Evolutionary conservation across 2,329 filamentous ascomycete genomes (phyloP).

Genomic region (Pseudogymnoascus sp.): DNA sequence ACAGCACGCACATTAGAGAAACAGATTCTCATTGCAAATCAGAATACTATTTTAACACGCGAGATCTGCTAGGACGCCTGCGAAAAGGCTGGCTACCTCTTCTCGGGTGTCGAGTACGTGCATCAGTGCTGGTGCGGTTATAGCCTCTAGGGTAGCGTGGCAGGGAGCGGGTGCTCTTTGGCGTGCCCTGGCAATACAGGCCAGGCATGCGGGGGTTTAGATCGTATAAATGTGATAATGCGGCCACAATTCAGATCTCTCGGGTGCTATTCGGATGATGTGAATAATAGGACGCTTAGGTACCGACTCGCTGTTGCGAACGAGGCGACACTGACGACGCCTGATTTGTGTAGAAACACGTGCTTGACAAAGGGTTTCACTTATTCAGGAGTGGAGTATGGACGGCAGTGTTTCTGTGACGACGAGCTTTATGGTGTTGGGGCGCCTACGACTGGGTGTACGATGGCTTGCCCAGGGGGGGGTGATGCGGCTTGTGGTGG

Average conservation of each 20-base stretch:
- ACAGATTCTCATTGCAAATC: background rate
- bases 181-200: background rate
- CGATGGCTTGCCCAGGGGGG: background rate
- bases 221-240: background rate
- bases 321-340: conserved; percentile 9
- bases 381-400: background rate
- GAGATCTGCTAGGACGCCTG: background rate
- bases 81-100: background rate
- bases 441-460: background rate
- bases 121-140: conserved; percentile 4
- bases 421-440: background rate
- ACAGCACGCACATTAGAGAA: background rate
- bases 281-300: background rate
- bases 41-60: conserved; percentile 1
- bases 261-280: background rate
- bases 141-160: background rate
- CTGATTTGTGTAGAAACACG: background rate
- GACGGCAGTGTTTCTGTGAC: background rate
- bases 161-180: background rate
- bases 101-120: background rate
- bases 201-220: conserved; percentile 11
- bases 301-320: background rate
- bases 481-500: background rate
- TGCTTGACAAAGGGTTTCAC: background rate
- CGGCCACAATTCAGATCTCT: background rate